Conservation (phyloP, 2,329 filamentous ascomycete genomes). For the Alternaria triticina region DNA sequence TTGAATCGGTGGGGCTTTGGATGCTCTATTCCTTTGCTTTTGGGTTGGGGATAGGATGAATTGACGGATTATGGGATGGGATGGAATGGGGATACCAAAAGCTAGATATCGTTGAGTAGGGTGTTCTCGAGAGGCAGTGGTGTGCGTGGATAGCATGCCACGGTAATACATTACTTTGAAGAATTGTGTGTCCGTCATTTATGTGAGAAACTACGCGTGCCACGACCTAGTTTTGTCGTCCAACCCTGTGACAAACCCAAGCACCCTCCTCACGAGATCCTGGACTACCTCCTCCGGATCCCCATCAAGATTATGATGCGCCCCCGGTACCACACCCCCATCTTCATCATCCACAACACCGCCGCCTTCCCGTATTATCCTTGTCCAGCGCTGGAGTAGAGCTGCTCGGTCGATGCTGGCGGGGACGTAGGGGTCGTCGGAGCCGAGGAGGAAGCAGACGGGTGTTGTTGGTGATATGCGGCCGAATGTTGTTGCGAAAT, state of each 20-base stretch:
- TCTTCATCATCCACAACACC: constrained; percentile 57
- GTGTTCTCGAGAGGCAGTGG: not conserved
- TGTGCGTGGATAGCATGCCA: not conserved
- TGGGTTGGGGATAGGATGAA: not conserved
- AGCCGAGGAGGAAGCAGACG: constrained; percentile 70
- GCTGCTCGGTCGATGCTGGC: constrained; percentile 61
- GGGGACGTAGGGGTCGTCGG: constrained; percentile 70
- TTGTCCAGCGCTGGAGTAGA: constrained; percentile 65
- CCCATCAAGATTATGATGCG: constrained; percentile 59
- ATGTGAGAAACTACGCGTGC: no score
- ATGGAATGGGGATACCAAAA: not conserved
- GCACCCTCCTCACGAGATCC: constrained; percentile 59
- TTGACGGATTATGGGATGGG: not conserved
- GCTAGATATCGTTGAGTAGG: not conserved
- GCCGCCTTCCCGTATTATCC: constrained; percentile 51
- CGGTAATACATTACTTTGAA: not conserved
- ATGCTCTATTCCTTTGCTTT: not conserved
- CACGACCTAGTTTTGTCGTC: no score
- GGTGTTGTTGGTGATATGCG: constrained; percentile 59
- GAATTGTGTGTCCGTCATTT: no score
- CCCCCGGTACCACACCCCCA: constrained; percentile 58
- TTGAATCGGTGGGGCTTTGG: not conserved
- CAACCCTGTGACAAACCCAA: constrained; percentile 54
- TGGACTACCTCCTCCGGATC: constrained; percentile 55
- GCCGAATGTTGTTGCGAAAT: constrained; percentile 70